phyloP scores from a whole-genome alignment of 768 basidiomycete genomes.

The Russula sp. region DNA sequence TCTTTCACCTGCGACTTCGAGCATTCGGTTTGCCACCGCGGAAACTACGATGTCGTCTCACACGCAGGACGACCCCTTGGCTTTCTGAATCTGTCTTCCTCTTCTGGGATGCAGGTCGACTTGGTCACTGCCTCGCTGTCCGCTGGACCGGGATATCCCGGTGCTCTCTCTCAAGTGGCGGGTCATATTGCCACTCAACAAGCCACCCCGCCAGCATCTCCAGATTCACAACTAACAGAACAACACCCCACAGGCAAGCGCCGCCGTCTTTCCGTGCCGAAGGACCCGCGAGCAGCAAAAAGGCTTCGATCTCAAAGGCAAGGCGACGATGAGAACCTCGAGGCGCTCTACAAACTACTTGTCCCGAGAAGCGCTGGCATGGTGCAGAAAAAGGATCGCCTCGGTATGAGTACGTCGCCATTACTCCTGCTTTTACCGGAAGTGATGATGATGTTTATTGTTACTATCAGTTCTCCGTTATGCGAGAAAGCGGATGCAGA shows the following conservation, averaged over 20 bases:
- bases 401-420: conserved; percentile 1
- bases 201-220: too few species aligned
- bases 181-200: neutral
- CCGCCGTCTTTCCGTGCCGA: neutral
- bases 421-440: neutral
- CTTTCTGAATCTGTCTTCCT: neutral
- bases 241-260: neutral
- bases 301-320: conserved; percentile 11
- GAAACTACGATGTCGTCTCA: neutral
- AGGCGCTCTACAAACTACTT: neutral
- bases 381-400: conserved; percentile 18
- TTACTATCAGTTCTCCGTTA: neutral
- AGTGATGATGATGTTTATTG: neutral
- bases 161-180: neutral
- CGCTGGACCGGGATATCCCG: neutral
- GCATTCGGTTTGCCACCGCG: neutral
- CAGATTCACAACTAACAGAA: neutral
- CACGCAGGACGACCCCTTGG: neutral
- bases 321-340: neutral
- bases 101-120: neutral
- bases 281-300: conserved; percentile 13
- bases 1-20: neutral
- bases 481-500: neutral
- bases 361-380: neutral
- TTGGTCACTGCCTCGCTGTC: neutral